These are phyloP conservation scores for Paecilomyces fulvus DNA, from an alignment of 2,329 filamentous ascomycete species.

Conservation along the genomic window DNA sequence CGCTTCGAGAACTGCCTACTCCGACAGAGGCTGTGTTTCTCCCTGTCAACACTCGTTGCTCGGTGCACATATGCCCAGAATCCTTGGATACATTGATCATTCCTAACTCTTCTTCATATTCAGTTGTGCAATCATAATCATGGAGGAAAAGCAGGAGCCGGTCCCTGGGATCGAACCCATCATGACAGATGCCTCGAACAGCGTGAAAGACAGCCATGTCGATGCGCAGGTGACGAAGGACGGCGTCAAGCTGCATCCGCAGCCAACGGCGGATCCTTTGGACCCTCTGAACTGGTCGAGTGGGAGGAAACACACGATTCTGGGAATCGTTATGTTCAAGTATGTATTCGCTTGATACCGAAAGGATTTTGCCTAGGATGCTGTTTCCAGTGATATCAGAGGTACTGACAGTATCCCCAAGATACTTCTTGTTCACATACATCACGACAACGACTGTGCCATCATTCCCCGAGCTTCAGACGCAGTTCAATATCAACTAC, in stretches of 20 bases:
- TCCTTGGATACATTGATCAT: neutral
- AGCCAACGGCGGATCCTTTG: slow-evolving; percentile 38
- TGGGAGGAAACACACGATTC: slow-evolving; percentile 40
- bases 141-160: neutral
- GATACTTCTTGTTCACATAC: slow-evolving; percentile 52
- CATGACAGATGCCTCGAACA: neutral
- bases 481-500: slow-evolving; percentile 37
- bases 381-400: neutral
- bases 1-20: neutral
- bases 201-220: neutral
- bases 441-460: slow-evolving; percentile 50
- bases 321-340: slow-evolving; percentile 47
- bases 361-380: neutral
- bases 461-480: slow-evolving; percentile 43
- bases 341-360: slow-evolving; percentile 19
- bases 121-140: neutral
- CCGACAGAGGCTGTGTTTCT: neutral
- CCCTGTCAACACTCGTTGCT: neutral
- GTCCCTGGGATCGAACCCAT: neutral
- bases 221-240: slow-evolving; percentile 12
- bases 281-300: slow-evolving; percentile 49
- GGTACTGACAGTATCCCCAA: slow-evolving; percentile 11
- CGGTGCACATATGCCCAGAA: neutral
- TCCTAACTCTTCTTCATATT: neutral
- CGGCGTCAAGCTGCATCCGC: slow-evolving; percentile 31